A percentile compares a stretch with the other conserved stretches of the same genome.
Conservation (phyloP, 1,139 yeast genomes). For the Hyphopichia fennica region DNA sequence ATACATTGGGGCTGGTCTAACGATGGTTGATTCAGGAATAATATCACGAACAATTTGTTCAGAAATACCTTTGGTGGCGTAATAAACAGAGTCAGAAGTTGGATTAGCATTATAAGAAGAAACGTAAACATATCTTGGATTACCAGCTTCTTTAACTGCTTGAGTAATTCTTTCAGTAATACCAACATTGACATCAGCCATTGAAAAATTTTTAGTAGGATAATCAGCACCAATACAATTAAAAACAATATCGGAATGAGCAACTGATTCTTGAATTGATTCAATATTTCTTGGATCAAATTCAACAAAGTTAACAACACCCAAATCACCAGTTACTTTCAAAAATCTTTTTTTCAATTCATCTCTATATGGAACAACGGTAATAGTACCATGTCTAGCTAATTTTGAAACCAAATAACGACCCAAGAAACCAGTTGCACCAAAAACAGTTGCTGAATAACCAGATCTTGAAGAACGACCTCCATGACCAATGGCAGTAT, state of each 20-base stretch:
- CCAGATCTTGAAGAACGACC: slow-evolving; percentile 92
- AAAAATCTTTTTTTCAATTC: slow-evolving; percentile 77
- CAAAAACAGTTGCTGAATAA: slow-evolving; percentile 86
- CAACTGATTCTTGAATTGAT: slow-evolving; percentile 76
- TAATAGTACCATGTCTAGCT: slow-evolving; percentile 79
- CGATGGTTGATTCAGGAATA: slow-evolving; percentile 77
- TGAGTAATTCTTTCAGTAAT: slow-evolving; percentile 76
- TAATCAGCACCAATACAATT: slow-evolving; percentile 80
- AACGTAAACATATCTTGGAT: slow-evolving; percentile 75
- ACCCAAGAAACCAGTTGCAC: slow-evolving; percentile 80
- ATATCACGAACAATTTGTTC: slow-evolving; percentile 70
- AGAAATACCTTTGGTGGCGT: slow-evolving; percentile 79
- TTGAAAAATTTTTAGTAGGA: slow-evolving; percentile 74
- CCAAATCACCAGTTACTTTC: slow-evolving; percentile 83
- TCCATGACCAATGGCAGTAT: slow-evolving; percentile 69
- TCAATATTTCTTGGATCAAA: slow-evolving; percentile 77
- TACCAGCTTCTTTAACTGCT: slow-evolving; percentile 70
- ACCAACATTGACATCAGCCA: slow-evolving; percentile 83
- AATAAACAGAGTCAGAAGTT: slow-evolving; percentile 64
- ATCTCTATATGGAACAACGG: slow-evolving; percentile 78
- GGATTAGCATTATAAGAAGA: slow-evolving; percentile 79
- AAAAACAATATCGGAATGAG: slow-evolving; percentile 79
- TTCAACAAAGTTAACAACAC: slow-evolving; percentile 83
- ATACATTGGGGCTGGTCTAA: slow-evolving; percentile 81
- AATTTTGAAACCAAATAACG: slow-evolving; percentile 69